Conservation (phyloP, 2,329 filamentous ascomycete genomes). For the Septoria petroselini region DNA sequence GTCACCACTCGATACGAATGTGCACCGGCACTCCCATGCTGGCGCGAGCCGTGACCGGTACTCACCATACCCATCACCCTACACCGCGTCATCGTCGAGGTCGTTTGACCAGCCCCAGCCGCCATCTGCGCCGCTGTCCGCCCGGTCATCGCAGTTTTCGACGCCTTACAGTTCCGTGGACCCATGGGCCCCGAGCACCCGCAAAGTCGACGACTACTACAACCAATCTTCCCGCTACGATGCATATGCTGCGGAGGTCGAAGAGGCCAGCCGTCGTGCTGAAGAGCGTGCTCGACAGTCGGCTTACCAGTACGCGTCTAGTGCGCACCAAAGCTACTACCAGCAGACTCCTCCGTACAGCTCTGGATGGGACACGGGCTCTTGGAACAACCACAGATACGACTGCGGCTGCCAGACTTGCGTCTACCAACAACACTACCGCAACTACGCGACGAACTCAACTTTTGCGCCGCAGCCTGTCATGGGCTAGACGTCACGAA, state of each 20-base stretch:
- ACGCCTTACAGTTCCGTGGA: conserved; percentile 37
- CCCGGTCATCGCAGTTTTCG: conserved; percentile 34
- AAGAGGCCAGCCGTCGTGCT: conserved; percentile 34
- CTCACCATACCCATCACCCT: conserved; percentile 39
- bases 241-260: conserved; percentile 23
- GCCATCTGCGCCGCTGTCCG: conserved; percentile 23
- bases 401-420: conserved; percentile 39
- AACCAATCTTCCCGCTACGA: conserved; percentile 36
- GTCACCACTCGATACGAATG: conserved; percentile 63
- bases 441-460: conserved; percentile 35
- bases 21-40: conserved; percentile 52
- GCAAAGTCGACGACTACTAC: conserved; percentile 37
- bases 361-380: conserved; percentile 36
- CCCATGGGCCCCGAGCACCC: conserved; percentile 35
- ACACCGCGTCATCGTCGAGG: conserved; percentile 28
- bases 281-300: conserved; percentile 36
- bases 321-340: conserved; percentile 31
- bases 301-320: conserved; percentile 32
- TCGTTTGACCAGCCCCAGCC: conserved; percentile 29
- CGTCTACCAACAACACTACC: conserved; percentile 37
- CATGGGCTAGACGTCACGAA: conserved; percentile 1
- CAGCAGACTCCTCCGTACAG: conserved; percentile 32
- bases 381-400: conserved; percentile 37
- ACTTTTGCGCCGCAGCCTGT: conserved; percentile 26
- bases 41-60: conserved; percentile 45